Base-by-base conservation (phyloP, 164 flowering plant species). In the Litsea cubeba region DNA sequence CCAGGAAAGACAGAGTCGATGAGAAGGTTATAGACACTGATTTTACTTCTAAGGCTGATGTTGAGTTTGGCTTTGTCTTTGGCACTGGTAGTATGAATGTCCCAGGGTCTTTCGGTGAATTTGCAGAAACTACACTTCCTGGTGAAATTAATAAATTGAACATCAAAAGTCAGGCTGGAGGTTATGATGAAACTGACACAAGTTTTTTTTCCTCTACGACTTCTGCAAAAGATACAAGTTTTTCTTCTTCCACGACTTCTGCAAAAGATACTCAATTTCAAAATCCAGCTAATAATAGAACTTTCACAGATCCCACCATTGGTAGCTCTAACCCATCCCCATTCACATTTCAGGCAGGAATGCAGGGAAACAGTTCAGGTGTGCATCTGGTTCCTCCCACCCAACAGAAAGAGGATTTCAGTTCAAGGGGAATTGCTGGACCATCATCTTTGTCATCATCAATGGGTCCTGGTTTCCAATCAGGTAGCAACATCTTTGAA, bases 121-220 rank as follows among this genome's bases (percentile, higher is more conserved):
- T 66, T 32, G 23, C 50, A 11, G 68, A 40, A 79, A 50, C 32
- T 23, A 18, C 24, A 18, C 71, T 82, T 69, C 35, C 79, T 20
- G 82, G 77, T 54, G 86, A 79, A 76, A 76, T 82, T 77, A 46
- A 71, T 76, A 82, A 83, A 72, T 75, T 82, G 73, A 78, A 80
- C 71, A 81, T 82, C 25, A 71, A 75, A 60, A 73, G 73, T 24
- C 62, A 67, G 28, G 23, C 11, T 70, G 75, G 72, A 63, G 15
- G 18, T 12, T 72, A 80, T 2, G 62, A 30, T 5, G 22, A 28
- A 64, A 24, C 24, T 49, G 46, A 40, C 46, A 40, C 46, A 40
- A 40, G 46, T 40, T 7, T 51, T 66, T 58, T 80, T 65, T 73
- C 83, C 10, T 73, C 78, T 74, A 58, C 57, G 32, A 70, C 25